A percentile compares a stretch with the other conserved stretches of the same genome.
Evolutionary conservation across 305 asterid species (phyloP).

Genomic region (Coffea humblotiana): DNA sequence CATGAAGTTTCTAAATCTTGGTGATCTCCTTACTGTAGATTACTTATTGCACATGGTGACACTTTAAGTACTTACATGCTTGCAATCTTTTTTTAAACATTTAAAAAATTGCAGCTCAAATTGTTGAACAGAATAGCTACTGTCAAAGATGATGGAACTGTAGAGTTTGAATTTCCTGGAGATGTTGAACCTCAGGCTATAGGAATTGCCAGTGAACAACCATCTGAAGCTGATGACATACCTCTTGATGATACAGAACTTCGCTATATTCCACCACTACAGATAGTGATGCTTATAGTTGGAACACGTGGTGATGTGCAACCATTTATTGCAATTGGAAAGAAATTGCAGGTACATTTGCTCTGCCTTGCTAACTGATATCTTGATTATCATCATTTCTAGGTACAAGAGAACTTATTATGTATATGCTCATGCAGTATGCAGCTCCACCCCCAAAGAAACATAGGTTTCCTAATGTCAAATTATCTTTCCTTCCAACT

Average conservation of each 20-base stretch:
- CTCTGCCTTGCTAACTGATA: conserved; percentile 39
- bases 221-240: conserved; percentile 53
- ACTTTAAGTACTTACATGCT: conserved; percentile 6
- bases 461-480: background rate
- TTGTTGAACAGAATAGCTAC: conserved; percentile 93
- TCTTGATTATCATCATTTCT: background rate
- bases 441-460: background rate
- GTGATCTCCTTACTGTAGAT: conserved; percentile 1
- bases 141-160: conserved; percentile 86
- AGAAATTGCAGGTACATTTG: conserved; percentile 71
- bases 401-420: background rate
- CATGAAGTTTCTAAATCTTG: conserved; percentile 5
- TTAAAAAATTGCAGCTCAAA: conserved; percentile 81
- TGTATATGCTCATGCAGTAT: background rate
- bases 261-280: conserved; percentile 72
- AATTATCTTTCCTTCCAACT: background rate
- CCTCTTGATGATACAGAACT: conserved; percentile 62
- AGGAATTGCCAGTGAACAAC: conserved; percentile 41
- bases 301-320: conserved; percentile 98
- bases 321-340: conserved; percentile 93
- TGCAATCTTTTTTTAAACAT: conserved; percentile 39
- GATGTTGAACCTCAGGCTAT: conserved; percentile 58
- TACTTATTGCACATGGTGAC: conserved; percentile 1
- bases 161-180: conserved; percentile 85
- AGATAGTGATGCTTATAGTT: conserved; percentile 89